These are phyloP conservation scores for Alternaria incomplexa DNA, from an alignment of 2,329 filamentous ascomycete genomes.

Conservation along the genomic window DNA sequence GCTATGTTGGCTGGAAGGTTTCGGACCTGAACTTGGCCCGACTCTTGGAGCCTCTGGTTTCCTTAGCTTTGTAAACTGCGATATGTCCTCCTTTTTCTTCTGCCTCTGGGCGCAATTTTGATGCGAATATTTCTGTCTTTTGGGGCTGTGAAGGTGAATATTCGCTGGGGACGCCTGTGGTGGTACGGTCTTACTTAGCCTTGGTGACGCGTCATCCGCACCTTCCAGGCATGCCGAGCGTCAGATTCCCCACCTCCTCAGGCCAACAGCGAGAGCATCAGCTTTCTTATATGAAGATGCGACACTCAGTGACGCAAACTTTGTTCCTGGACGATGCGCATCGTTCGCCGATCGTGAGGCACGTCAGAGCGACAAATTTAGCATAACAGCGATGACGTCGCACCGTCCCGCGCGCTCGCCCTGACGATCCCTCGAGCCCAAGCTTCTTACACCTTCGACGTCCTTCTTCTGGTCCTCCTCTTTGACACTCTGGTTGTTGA, in stretches of 20 bases:
- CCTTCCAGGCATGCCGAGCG: constrained; percentile 5
- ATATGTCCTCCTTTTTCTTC: neutral
- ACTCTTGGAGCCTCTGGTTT: neutral
- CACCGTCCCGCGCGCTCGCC: neutral
- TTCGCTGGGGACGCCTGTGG: neutral
- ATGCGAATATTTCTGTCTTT: neutral
- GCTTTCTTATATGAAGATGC: constrained; percentile 4
- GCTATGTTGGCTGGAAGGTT: neutral
- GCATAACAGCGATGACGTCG: neutral
- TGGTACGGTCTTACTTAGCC: constrained; percentile 1
- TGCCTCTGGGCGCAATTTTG: constrained; percentile 1
- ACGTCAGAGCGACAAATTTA: neutral
- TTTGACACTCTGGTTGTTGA: neutral
- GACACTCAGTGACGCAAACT: constrained; percentile 6
- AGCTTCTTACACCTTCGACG: neutral
- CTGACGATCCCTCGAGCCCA: neutral
- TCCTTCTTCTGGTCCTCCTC: neutral
- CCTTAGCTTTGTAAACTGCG: neutral
- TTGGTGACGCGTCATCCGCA: constrained; percentile 12
- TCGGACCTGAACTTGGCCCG: constrained; percentile 1
- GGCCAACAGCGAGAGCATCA: neutral
- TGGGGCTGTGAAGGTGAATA: neutral
- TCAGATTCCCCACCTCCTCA: neutral
- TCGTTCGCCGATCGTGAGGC: constrained; percentile 6
- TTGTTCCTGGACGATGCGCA: neutral